Base-by-base conservation (phyloP, 2,329 filamentous ascomycete species). In the Cercospora janseana region DNA sequence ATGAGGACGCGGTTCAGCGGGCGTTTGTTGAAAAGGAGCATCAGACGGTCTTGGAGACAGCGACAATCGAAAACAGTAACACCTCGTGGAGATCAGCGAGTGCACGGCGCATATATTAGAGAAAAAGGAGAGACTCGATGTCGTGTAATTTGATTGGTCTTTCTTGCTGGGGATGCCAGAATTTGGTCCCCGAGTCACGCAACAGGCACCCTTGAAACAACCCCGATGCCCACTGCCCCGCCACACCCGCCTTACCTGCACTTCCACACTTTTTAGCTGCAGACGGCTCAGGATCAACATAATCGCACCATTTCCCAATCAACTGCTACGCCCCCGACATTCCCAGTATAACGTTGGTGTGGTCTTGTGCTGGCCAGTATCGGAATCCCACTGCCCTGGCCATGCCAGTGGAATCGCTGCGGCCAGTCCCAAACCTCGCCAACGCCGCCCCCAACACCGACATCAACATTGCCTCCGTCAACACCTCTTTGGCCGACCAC, bases 401-500 rank as follows among this genome's bases (percentile, higher is more conserved):
- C 40, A 43, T 43, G 40, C 40, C 40, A 27, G 40, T 43, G 24
- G 40, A 43, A 43, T 43, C 40, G 40, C 23, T 43, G 26, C 40
- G 40, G 24, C 40, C 40, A 16, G 40, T 16, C 40, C 26, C 28
- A 15, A 18, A 43, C 26, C 23, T 43, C 40, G 40, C 34, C 18
- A 18, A 21, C 41, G 13, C 26, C 41, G 32, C 26, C 41, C 20
- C 28, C 7, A 18, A 10, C n/a, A 31, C 26, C 24, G 21, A 23
- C 31, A 46, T 23, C 29, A 35, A 13, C 44, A 12, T 16, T 24
- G 44, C 32, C 44, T 38, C 32, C 44, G 23, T 46, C 32, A 34
- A 18, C 44, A 32, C 44, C 20, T 46, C 32, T 15, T 15, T 32
- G 13, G 31, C 13, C 31, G 32, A 46, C 31, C 26, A 24, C 32